Conservation (phyloP, 2,329 filamentous ascomycete species). For the Hymenoscyphus fraxineus region DNA sequence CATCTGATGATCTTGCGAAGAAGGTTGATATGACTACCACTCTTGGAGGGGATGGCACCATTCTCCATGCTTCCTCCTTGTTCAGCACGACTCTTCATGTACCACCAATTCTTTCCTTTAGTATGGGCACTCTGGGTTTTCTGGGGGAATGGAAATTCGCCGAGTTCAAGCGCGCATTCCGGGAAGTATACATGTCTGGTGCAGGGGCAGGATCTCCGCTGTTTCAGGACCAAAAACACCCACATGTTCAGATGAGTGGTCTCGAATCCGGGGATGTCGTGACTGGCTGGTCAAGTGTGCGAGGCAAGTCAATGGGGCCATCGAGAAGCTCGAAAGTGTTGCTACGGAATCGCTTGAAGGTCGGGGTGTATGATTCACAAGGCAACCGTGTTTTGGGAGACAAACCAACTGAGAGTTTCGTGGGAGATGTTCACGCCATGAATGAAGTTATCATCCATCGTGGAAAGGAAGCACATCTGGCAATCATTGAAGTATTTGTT, state of each 20-base stretch:
- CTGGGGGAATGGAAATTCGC: conserved; percentile 94
- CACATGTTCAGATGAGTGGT: conserved; percentile 24
- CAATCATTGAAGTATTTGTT: conserved; percentile 86
- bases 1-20: conserved; percentile 53
- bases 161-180: conserved; percentile 87
- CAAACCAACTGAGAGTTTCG: conserved; percentile 32
- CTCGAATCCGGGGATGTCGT: conserved; percentile 33
- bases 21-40: conserved; percentile 89
- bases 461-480: conserved; percentile 83
- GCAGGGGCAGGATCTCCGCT: conserved; percentile 40
- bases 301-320: conserved; percentile 77
- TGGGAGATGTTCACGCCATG: conserved; percentile 60
- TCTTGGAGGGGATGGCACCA: conserved; percentile 89
- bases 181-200: conserved; percentile 86
- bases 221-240: conserved; percentile 32
- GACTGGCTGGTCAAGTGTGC: conserved; percentile 66
- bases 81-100: conserved; percentile 80
- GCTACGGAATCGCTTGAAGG: conserved; percentile 79
- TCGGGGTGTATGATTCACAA: conserved; percentile 73
- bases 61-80: conserved; percentile 78
- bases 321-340: conserved; percentile 75
- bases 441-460: conserved; percentile 95
- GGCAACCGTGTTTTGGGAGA: conserved; percentile 53
- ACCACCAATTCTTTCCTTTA: conserved; percentile 89
- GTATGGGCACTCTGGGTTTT: conserved; percentile 94